Base-by-base conservation (phyloP, 2,329 filamentous ascomycete species). In the Diaporthe capsici region DNA sequence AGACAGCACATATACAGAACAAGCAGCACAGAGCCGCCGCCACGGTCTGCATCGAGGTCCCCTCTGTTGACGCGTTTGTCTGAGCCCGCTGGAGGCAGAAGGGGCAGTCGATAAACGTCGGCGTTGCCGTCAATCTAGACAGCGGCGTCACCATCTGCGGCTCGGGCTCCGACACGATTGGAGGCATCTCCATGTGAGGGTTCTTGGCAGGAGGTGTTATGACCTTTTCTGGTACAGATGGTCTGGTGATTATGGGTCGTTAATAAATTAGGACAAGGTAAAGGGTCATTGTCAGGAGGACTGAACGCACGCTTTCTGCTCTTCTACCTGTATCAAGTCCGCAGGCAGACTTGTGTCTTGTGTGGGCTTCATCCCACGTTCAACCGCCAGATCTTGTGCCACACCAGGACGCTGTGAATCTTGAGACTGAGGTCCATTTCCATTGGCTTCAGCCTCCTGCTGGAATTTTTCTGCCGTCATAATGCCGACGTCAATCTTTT, bases 111-210 rank as follows among this genome's bases (percentile, higher is more conserved):
- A 73, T 68, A 7, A 31, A 57, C 20, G 72, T 34, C 8, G 61
- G 72, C 9, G 34, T 57, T 6, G 61, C 49, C 10, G 58, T 65
- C 37, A 73, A 5, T 9, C 39, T 28, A 28, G 58, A 37, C n/a
- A 73, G 28, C 10, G 71, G 71, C 12, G 71, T 68, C n/a, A 73
- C 71, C 60, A 65, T 67, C 67, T 75, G 51, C 51, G 73, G 60
- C 51, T 51, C 13, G 61, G 72, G 55, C 55, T 74, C 49, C 49
- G 74, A 10, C 55, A 74, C 7, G 31, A 61, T 60, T 53, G 25
- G 12, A 68, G 72, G 6, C 34, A 74, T 15, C 74, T 75, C 61
- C 57, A 75, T 34, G 74, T 73, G 51, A 68, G 75, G 13, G 67
- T 70, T 15, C 51, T 70, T 70, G 39, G 70, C 22, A 4, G 55